Evolutionary conservation across 2,329 filamentous ascomycete species (phyloP), one percentile per base, ranked within the genome.

Genomic region (Bipolaris cookei): DNA sequence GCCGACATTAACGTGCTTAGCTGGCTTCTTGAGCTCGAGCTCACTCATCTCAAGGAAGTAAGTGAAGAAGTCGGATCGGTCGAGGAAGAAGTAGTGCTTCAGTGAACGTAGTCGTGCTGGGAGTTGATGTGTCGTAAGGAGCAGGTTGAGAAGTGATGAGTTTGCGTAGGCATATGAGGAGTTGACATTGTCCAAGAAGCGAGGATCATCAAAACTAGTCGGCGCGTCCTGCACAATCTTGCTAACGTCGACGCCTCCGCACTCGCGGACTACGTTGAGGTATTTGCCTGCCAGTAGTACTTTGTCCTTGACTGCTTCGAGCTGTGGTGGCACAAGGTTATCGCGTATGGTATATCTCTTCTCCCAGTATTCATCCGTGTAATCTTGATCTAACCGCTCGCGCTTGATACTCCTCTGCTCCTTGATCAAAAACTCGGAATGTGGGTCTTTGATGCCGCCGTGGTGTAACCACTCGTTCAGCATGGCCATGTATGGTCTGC

Each of bases 311-410:
- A 98, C 90, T 25, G 86, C 88, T 72, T 95, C 90, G 4, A 99
- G 84, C 73, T 99, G 95, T 7, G 94, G 93, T 3, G 95, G 95
- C 1, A 98, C 88, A 58, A 97, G 90, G 46, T 91, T 88, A 59
- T 97, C 92, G 57, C 95, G 89, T 61, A 99, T 90, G 4, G 95
- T 98, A 73, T 99, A 99, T 62, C 95, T 86, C 71, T 96, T 92
- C 75, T 99, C 95, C 95, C 95, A 99, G 76, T 99, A 99, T 71
- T 99, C 95, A 75, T 99, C 95, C 0, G 94, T 99, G 71, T 98
- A 99, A 75, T 99, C 95, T 72, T 97, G 89, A 71, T 98, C 92
- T 2, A 99, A 81, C 57, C 91, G 86, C 74, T 98, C 95, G 38
- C 95, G 86, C 56, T 90, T 89, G 67, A 99, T 97, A 70, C 93